Base-by-base conservation (phyloP, 2,329 filamentous ascomycete species). In the Colletotrichum tanaceti region DNA sequence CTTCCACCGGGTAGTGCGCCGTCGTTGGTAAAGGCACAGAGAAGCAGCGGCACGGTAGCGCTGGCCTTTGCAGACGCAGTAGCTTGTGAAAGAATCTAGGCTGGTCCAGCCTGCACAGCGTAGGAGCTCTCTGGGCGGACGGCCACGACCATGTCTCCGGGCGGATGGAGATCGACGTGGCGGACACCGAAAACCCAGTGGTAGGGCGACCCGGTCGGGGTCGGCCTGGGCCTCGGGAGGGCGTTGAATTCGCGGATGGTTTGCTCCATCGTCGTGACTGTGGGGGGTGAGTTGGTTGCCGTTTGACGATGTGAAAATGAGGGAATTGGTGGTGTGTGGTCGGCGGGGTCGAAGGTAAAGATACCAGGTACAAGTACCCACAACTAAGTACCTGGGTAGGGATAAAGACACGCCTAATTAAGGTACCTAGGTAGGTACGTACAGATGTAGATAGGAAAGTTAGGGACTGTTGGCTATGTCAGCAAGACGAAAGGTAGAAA, bases 161-260 rank as follows among this genome's bases (percentile, higher is more conserved):
- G 35, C 7, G 50, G 58, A 3, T 35, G 1, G 16, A 65, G 32
- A 5, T 28, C 38, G 7, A 52, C 35, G n/a, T 66, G 50, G 14
- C 59, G 43, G 39, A 60, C 7, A 5, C 44, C 35, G 9, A 66
- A 63, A 3, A 52, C 58, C 41, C 49, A 65, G 18, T 49, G 41
- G 35, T 62, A 62, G 1, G 49, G 47, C 13, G 62, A 28, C 14
- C 63, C 41, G 13, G 20, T 41, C 3, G 41, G 41, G 18, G 47
- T 49, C 41, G 41, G 24, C 5, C 28, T 16, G 4, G 58, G 28
- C 10, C 63, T 22, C 2, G 28, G 39, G 20, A 65, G 57, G 6
- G 24, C 28, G 11, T 61, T 61, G 49, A 65, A 65, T 1, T n/a
- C 24, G 41, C 55, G 41, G 5, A 38, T n/a, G 1, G 43, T 14